phyloP scores from a whole-genome alignment of 768 basidiomycete genomes.

The Boletus bicolor region DNA sequence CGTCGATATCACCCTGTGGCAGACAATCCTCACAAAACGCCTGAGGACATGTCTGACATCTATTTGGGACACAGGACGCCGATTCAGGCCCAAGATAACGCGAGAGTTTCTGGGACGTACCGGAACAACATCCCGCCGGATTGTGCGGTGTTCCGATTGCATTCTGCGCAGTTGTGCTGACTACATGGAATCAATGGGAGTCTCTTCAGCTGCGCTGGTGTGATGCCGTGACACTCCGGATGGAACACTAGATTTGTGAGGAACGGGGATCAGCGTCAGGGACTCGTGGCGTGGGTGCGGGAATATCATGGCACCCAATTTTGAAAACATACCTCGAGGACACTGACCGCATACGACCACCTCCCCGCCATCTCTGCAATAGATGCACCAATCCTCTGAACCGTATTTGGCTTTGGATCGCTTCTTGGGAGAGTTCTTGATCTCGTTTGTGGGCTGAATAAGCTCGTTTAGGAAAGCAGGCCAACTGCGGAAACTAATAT shows the following conservation, averaged over 20 bases:
- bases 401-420: constrained; percentile 39
- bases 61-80: constrained; percentile 14
- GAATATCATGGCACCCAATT: not conserved
- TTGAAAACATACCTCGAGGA: constrained; percentile 46
- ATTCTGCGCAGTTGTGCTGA: constrained; percentile 50
- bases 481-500: not conserved
- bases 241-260: constrained; percentile 46
- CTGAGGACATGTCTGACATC: constrained; percentile 57
- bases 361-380: constrained; percentile 59
- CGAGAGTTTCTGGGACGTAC: constrained; percentile 26
- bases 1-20: constrained; percentile 45
- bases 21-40: constrained; percentile 65
- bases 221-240: constrained; percentile 43
- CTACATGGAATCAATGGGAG: constrained; percentile 36
- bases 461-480: constrained; percentile 5
- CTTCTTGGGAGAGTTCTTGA: constrained; percentile 28
- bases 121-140: constrained; percentile 59
- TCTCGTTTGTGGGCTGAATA: constrained; percentile 13
- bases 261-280: not conserved
- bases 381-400: constrained; percentile 56
- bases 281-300: constrained; percentile 1
- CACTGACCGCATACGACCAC: constrained; percentile 46
- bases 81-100: constrained; percentile 3
- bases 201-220: constrained; percentile 27
- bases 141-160: constrained; percentile 42